Base-by-base conservation (phyloP, 495 filamentous ascomycete species). In the Aspergillus mulundensis region DNA sequence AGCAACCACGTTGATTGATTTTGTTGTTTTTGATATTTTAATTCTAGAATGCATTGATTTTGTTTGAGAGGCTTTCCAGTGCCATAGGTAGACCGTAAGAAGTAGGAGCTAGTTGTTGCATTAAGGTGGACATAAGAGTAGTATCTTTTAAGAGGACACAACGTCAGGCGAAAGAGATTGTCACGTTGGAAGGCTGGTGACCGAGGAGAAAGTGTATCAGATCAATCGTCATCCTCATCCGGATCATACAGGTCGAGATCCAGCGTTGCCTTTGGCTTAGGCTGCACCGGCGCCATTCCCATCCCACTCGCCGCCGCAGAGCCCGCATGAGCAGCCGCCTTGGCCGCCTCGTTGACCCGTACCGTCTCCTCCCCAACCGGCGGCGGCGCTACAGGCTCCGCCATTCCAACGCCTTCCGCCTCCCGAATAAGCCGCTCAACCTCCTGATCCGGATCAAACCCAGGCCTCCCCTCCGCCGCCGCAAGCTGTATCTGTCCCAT, bases 201-300 rank as follows among this genome's bases (percentile, higher is more conserved):
- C n/a, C n/a, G n/a, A n/a, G n/a, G n/a, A n/a, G n/a, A 36, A 15
- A 36, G 12, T 14, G 12, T 11, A 36, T 10, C n/a, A n/a, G n/a
- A 36, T 40, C 38, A 71, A 40, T 69, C 59, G 21, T 77, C 74
- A 52, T 79, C 76, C 44, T 79, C 74, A 45, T 79, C 76, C 8
- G 72, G 70, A 53, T 78, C 74, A 46, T 76, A 76, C 40, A 78
- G 59, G 58, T 78, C 75, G 38, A 78, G 62, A 59, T 79, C 73
- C 44, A 77, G 49, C 18, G 61, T 68, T 7, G 69, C 67, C 58
- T 72, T 73, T 7, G 73, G 68, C 57, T 67, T 75, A 3, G 72
- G 63, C 21, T 63, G 60, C 19, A 61, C 61, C 39, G 66, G 56
- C 10, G 52, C 61, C 34, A 54, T 53, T 34, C 54, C 44, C 10